Conservation (phyloP, 202 grass and related monocot species). For the Panicum virgatum region DNA sequence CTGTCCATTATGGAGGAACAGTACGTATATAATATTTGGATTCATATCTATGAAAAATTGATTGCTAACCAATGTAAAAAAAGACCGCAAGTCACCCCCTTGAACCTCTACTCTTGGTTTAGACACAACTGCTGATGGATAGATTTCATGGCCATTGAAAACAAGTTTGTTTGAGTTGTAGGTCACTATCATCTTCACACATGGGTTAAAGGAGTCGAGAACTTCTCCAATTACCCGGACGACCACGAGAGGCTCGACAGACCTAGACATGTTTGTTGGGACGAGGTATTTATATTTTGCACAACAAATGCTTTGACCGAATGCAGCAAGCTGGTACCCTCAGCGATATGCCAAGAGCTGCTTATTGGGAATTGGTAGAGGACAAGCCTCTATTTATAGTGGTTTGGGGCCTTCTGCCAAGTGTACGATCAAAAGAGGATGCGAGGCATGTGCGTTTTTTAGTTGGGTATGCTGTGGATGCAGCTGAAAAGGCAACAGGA, state of each 20-base stretch:
- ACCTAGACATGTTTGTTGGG: slow-evolving; percentile 58
- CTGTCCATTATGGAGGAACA: slow-evolving; percentile 7
- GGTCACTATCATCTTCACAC: slow-evolving; percentile 76
- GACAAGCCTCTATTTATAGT: slow-evolving; percentile 48
- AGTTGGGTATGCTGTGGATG: slow-evolving; percentile 37
- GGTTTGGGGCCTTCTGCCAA: slow-evolving; percentile 1
- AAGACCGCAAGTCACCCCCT: slow-evolving; percentile 67
- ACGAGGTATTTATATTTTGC: slow-evolving; percentile 15
- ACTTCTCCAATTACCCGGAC: slow-evolving; percentile 91
- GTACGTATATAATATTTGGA: slow-evolving; percentile 12
- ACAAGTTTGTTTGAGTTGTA: slow-evolving; percentile 74
- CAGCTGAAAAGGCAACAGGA: slow-evolving; percentile 40
- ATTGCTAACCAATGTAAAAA: slow-evolving; percentile 75
- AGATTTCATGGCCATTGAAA: slow-evolving; percentile 82
- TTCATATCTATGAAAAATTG: neutral
- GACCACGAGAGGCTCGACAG: slow-evolving; percentile 64
- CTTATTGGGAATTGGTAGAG: slow-evolving; percentile 40
- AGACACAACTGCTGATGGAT: slow-evolving; percentile 56
- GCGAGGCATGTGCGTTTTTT: slow-evolving; percentile 17
- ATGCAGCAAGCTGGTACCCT: slow-evolving; percentile 27
- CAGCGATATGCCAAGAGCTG: slow-evolving; percentile 5
- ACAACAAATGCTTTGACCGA: slow-evolving; percentile 24
- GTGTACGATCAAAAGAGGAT: slow-evolving; percentile 10
- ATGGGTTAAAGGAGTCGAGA: slow-evolving; percentile 71
- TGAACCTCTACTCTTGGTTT: slow-evolving; percentile 74